Percentiles rank a stretch among this genome's conserved stretches.
Evolutionary conservation across 1,284 basidiomycete species (phyloP).

Genomic region (Ustilago bromivora): DNA sequence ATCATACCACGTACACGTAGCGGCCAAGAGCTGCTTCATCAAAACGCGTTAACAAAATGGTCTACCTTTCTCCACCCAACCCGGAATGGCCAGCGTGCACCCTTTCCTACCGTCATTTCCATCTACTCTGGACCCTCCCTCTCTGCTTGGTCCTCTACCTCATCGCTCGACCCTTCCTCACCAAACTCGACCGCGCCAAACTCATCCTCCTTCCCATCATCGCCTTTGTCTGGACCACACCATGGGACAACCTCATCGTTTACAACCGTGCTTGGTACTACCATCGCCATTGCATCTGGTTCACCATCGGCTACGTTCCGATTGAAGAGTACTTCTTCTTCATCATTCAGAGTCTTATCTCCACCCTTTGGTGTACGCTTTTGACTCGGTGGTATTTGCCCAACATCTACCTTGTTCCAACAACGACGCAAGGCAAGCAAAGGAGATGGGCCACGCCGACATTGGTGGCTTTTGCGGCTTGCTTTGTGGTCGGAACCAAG

Average conservation of each 20-base stretch:
- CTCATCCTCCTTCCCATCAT: conserved; percentile 59
- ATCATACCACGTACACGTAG: neutral
- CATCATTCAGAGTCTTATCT: conserved; percentile 62
- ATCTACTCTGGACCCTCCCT: conserved; percentile 60
- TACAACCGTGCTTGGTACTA: conserved; percentile 62
- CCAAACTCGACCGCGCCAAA: conserved; percentile 57
- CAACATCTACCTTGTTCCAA: conserved; percentile 37
- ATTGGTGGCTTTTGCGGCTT: conserved; percentile 7
- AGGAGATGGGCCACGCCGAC: conserved; percentile 10
- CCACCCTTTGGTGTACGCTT: conserved; percentile 57
- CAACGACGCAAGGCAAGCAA: neutral
- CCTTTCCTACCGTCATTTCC: conserved; percentile 59
- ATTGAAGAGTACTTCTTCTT: conserved; percentile 67
- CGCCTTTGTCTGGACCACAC: conserved; percentile 65
- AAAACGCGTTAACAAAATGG: conserved; percentile 9
- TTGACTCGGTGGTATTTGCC: conserved; percentile 60
- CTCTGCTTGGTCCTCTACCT: conserved; percentile 48
- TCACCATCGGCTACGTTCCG: conserved; percentile 59
- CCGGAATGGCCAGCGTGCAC: conserved; percentile 49
- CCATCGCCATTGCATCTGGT: conserved; percentile 59
- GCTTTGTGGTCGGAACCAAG: conserved; percentile 27
- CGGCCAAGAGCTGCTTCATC: neutral
- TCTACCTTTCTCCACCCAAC: conserved; percentile 17
- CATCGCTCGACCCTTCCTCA: conserved; percentile 55
- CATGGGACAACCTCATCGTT: conserved; percentile 64